These are phyloP conservation scores for Starmerella asiatica DNA, from an alignment of 805 yeast species.

Conservation along the genomic window DNA sequence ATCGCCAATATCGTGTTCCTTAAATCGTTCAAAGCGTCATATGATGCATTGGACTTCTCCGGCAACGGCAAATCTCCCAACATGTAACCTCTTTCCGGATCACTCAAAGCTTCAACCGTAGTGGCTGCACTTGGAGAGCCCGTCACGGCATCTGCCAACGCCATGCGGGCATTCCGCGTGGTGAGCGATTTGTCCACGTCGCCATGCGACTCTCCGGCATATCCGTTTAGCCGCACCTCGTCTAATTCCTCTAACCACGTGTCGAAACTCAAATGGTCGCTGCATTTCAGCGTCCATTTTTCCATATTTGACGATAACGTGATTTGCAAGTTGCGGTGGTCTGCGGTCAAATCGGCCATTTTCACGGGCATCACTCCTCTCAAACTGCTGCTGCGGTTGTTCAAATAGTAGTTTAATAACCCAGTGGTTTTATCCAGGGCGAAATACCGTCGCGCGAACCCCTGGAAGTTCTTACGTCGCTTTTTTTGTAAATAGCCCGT, in stretches of 20 bases:
- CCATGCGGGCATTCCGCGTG: background rate
- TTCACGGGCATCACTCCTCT: constrained; percentile 88
- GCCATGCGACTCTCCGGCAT: constrained; percentile 5
- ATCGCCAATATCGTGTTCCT: background rate
- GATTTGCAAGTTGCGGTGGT: constrained; percentile 50
- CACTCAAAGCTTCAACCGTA: background rate
- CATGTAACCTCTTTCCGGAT: background rate
- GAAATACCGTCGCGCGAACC: constrained; percentile 75
- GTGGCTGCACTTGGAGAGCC: background rate
- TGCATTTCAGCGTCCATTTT: constrained; percentile 80
- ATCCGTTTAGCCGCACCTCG: constrained; percentile 20
- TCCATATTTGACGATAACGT: constrained; percentile 79
- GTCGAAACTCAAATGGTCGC: constrained; percentile 49
- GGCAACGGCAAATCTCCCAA: too few relatives aligned
- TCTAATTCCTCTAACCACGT: constrained; percentile 77
- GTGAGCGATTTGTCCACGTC: constrained; percentile 9
- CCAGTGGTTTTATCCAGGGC: constrained; percentile 71
- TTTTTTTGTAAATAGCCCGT: constrained; percentile 71
- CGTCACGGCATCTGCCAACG: background rate
- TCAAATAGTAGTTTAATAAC: constrained; percentile 64
- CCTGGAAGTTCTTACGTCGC: constrained; percentile 73
- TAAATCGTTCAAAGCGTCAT: background rate
- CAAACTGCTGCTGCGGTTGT: constrained; percentile 54
- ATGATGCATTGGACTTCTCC: too few relatives aligned
- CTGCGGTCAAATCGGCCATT: constrained; percentile 71